phyloP scores from a whole-genome alignment of 768 basidiomycete genomes.

The Rhizopogon vulgaris region DNA sequence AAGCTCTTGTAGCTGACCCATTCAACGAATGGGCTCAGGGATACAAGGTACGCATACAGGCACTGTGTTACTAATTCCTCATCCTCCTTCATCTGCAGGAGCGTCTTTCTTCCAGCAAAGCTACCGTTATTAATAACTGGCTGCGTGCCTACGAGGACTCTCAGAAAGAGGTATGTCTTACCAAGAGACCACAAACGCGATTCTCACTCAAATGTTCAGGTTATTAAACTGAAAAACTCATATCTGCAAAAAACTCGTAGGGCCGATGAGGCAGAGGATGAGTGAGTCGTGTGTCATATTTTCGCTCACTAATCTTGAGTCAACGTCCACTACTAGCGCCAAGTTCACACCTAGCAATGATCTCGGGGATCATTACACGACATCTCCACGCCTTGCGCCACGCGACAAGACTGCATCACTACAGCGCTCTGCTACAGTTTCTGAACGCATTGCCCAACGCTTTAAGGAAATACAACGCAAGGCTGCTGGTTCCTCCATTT shows the following conservation, averaged over 20 bases:
- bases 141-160: constrained; percentile 65
- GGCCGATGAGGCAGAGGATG: constrained; percentile 91
- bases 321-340: constrained; percentile 42
- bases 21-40: constrained; percentile 74
- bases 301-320: constrained; percentile 1
- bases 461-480: constrained; percentile 74
- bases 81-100: constrained; percentile 33
- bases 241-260: constrained; percentile 74
- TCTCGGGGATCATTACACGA: constrained; percentile 68
- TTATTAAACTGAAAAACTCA: constrained; percentile 62
- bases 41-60: constrained; percentile 49
- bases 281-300: constrained; percentile 47
- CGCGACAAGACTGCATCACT: constrained; percentile 47
- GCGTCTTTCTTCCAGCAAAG: constrained; percentile 53
- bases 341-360: constrained; percentile 78
- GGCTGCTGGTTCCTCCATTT: constrained; percentile 28
- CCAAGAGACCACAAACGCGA: not conserved
- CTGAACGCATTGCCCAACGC: constrained; percentile 80
- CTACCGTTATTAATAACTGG: constrained; percentile 59
- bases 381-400: constrained; percentile 65
- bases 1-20: constrained; percentile 69
- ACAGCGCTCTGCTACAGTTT: constrained; percentile 69
- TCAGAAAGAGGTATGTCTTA: constrained; percentile 47
- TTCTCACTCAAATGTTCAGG: constrained; percentile 22
- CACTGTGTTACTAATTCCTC: not conserved